phyloP scores from a whole-genome alignment of 2,329 filamentous ascomycete species.

The Pleurostoma richardsiae region DNA sequence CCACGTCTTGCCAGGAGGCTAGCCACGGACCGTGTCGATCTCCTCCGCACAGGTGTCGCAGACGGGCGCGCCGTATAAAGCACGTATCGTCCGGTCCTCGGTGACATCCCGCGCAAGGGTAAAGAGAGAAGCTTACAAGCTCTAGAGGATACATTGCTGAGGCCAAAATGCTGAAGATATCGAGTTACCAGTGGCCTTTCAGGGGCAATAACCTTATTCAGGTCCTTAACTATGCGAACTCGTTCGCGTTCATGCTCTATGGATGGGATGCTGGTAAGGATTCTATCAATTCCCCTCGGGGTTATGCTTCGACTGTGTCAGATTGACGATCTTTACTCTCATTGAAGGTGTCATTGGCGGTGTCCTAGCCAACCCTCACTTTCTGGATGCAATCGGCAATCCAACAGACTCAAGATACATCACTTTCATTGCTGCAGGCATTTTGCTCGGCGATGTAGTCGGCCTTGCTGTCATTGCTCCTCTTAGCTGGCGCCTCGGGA shows the following conservation, averaged over 20 bases:
- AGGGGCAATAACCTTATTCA: not conserved
- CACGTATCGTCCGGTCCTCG: too few species aligned
- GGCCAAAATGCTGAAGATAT: not conserved
- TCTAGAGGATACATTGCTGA: too few species aligned
- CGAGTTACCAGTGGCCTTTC: not conserved
- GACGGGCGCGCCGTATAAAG: too few species aligned
- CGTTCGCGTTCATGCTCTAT: slow-evolving; percentile 1
- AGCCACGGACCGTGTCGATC: not conserved
- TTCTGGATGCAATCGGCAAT: not conserved
- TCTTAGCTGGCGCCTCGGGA: not conserved
- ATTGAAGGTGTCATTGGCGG: not conserved
- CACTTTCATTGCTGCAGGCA: not conserved
- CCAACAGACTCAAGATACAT: not conserved
- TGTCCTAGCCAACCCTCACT: not conserved
- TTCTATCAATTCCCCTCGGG: not conserved
- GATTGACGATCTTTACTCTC: too few species aligned
- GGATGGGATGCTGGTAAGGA: slow-evolving; percentile 1
- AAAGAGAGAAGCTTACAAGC: too few species aligned
- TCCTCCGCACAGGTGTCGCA: not conserved
- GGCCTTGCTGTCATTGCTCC: not conserved
- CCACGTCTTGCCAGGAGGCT: not conserved
- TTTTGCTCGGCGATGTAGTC: not conserved
- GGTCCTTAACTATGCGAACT: not conserved
- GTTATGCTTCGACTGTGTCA: too few species aligned
- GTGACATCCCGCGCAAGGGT: too few species aligned